Conservation (phyloP, 768 basidiomycete genomes). For the Kwoniella heveanensis region DNA sequence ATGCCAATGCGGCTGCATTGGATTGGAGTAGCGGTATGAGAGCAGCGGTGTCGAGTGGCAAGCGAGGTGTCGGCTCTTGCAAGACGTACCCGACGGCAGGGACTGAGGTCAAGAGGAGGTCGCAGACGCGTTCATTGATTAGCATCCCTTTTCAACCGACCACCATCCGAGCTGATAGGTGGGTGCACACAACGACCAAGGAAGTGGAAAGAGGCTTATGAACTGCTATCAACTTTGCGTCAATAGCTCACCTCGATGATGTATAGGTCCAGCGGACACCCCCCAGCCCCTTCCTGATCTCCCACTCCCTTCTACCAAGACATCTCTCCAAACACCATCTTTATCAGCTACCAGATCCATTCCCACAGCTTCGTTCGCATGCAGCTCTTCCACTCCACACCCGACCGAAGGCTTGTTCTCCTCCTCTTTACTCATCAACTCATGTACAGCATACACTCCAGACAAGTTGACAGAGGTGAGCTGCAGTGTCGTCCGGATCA, state of each 20-base stretch:
- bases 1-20: conserved; percentile 41
- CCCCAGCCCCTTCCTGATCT: conserved; percentile 44
- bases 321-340: conserved; percentile 47
- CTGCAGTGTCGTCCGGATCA: conserved; percentile 42
- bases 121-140: not conserved
- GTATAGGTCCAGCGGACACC: conserved; percentile 52
- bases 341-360: conserved; percentile 40
- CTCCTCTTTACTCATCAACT: conserved; percentile 34
- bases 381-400: conserved; percentile 41
- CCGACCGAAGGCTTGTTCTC: conserved; percentile 22
- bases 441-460: conserved; percentile 52
- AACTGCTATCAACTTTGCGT: too few relatives aligned
- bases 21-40: conserved; percentile 46
- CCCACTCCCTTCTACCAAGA: conserved; percentile 39
- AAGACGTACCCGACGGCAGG: conserved; percentile 51
- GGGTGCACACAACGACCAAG: too few relatives aligned
- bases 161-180: too few relatives aligned
- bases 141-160: too few relatives aligned
- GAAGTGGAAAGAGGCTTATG: not conserved
- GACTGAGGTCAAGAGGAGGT: conserved; percentile 26
- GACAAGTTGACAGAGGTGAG: conserved; percentile 39
- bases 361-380: conserved; percentile 51
- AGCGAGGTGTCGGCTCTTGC: conserved; percentile 45
- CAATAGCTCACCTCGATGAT: conserved; percentile 48
- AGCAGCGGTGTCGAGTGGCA: conserved; percentile 43